Evolutionary conservation across 2,329 filamentous ascomycete genomes (phyloP).

Genomic region (Hirsutella thompsonii): DNA sequence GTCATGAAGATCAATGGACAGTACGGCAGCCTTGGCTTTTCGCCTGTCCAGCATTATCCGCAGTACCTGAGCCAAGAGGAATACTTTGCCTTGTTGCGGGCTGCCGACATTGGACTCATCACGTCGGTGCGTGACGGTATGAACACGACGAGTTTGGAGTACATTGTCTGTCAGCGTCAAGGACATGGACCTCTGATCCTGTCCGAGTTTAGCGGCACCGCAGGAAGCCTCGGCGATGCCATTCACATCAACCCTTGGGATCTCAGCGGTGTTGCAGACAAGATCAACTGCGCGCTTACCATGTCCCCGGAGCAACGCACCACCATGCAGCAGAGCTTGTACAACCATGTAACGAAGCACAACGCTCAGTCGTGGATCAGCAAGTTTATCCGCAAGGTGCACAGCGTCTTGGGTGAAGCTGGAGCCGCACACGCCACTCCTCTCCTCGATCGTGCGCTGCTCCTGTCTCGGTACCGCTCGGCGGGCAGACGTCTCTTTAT

Average conservation of each 20-base stretch:
- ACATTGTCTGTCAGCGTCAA: slow-evolving; percentile 83
- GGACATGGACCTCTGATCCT: slow-evolving; percentile 80
- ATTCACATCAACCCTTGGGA: slow-evolving; percentile 98
- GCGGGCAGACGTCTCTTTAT: slow-evolving; percentile 80
- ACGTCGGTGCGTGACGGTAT: slow-evolving; percentile 94
- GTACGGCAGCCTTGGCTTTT: slow-evolving; percentile 78
- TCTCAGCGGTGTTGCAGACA: slow-evolving; percentile 66
- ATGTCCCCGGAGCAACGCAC: slow-evolving; percentile 33
- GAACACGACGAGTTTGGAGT: slow-evolving; percentile 95
- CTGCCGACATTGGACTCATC: slow-evolving; percentile 84
- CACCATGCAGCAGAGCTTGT: slow-evolving; percentile 63
- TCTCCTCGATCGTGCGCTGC: slow-evolving; percentile 58
- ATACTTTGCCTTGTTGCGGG: slow-evolving; percentile 86
- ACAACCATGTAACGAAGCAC: slow-evolving; percentile 72
- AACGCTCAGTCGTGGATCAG: slow-evolving; percentile 80
- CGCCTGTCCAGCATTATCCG: slow-evolving; percentile 87
- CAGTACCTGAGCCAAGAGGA: slow-evolving; percentile 84
- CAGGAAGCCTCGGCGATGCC: slow-evolving; percentile 70
- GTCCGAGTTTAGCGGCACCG: slow-evolving; percentile 92
- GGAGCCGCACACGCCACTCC: slow-evolving; percentile 68
- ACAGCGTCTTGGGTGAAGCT: slow-evolving; percentile 67
- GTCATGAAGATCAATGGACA: slow-evolving; percentile 85
- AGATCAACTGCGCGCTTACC: slow-evolving; percentile 69
- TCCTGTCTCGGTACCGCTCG: slow-evolving; percentile 62
- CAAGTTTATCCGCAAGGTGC: slow-evolving; percentile 64